These are phyloP conservation scores for Corynespora cassiicola DNA, from an alignment of 2,329 filamentous ascomycete species.

Conservation along the genomic window DNA sequence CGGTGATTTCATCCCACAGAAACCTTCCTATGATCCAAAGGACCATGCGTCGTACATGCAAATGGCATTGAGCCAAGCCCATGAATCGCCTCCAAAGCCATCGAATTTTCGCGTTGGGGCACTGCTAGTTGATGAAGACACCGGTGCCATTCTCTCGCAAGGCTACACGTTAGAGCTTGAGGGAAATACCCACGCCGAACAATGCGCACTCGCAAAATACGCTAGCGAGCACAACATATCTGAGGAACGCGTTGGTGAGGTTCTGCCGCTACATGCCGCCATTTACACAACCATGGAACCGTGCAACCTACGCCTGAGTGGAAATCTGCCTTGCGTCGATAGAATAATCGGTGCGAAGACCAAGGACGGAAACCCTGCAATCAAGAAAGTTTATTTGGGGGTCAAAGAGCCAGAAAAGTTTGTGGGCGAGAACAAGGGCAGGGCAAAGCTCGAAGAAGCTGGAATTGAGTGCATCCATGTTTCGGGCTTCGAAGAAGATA, in stretches of 20 bases:
- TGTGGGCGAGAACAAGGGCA: slow-evolving; percentile 80
- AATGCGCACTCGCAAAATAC: slow-evolving; percentile 85
- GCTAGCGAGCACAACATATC: slow-evolving; percentile 43
- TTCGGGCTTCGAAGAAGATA: slow-evolving; percentile 77
- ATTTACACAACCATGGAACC: slow-evolving; percentile 96
- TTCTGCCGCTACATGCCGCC: slow-evolving; percentile 61
- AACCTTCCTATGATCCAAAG: slow-evolving; percentile 25
- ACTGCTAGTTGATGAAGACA: slow-evolving; percentile 70
- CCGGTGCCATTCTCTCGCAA: slow-evolving; percentile 70
- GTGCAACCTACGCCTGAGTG: slow-evolving; percentile 75
- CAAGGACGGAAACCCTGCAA: slow-evolving; percentile 59
- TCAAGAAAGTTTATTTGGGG: slow-evolving; percentile 83
- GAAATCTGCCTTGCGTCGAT: slow-evolving; percentile 79
- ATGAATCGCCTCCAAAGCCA: slow-evolving; percentile 80
- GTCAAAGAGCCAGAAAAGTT: slow-evolving; percentile 91
- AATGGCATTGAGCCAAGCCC: slow-evolving; percentile 76
- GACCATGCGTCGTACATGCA: slow-evolving; percentile 63
- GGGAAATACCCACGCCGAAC: slow-evolving; percentile 96
- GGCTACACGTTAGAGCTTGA: slow-evolving; percentile 90
- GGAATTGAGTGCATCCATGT: slow-evolving; percentile 79
- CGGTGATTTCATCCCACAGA: slow-evolving; percentile 2
- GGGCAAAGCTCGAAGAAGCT: slow-evolving; percentile 70
- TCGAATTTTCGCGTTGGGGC: slow-evolving; percentile 96
- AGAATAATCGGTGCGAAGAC: slow-evolving; percentile 67
- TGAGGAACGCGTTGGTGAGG: slow-evolving; percentile 62